Conservation (phyloP, 2,329 filamentous ascomycete species). For the Chaetomium strumarium region DNA sequence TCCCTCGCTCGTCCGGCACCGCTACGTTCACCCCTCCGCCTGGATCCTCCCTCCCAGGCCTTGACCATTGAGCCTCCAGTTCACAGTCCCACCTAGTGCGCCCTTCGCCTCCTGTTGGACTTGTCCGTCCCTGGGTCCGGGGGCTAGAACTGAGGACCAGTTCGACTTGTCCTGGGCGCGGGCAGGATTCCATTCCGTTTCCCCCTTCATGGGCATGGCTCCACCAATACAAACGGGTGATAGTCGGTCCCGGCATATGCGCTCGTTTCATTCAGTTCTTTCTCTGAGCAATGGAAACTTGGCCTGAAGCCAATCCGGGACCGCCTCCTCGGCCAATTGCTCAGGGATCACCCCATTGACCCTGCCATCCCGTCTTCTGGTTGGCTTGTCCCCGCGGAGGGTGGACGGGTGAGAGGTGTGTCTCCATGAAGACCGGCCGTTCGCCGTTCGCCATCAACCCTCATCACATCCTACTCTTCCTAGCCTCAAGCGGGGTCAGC, state of each 20-base stretch:
- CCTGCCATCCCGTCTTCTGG: conserved; percentile 25
- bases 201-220: conserved; percentile 26
- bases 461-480: conserved; percentile 28
- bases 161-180: conserved; percentile 13
- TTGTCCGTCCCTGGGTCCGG: conserved; percentile 11
- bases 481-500: conserved; percentile 37
- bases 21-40: conserved; percentile 22
- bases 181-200: conserved; percentile 22
- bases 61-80: conserved; percentile 24
- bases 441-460: conserved; percentile 25
- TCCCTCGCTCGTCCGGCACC: conserved; percentile 13
- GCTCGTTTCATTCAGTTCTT: conserved; percentile 27
- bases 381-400: conserved; percentile 24
- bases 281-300: conserved; percentile 33
- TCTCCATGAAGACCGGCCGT: conserved; percentile 21
- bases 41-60: conserved; percentile 13
- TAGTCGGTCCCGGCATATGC: conserved; percentile 38
- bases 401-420: conserved; percentile 21
- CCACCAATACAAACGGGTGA: conserved; percentile 34
- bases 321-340: conserved; percentile 25
- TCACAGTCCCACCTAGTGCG: conserved; percentile 14
- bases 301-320: conserved; percentile 27
- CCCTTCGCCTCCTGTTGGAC: conserved; percentile 21
- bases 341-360: conserved; percentile 31
- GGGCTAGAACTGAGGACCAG: conserved; percentile 5